Percentiles rank a stretch among this genome's conserved stretches.
phyloP scores from a whole-genome alignment of 768 basidiomycete genomes.

The Podaxis pistillaris region DNA sequence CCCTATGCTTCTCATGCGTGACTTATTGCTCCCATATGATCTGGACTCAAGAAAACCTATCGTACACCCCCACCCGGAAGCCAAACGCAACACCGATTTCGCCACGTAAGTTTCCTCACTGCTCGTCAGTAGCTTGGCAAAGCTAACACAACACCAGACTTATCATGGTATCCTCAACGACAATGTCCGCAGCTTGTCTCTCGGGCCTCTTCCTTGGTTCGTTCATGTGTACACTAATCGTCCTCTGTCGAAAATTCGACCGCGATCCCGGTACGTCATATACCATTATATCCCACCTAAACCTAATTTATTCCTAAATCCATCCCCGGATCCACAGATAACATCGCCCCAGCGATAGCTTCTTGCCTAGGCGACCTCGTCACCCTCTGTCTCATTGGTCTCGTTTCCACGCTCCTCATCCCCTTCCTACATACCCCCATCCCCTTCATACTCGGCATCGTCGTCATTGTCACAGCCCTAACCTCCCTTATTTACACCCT shows the following conservation, averaged over 20 bases:
- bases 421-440: conserved; percentile 60
- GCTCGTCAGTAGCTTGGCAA: not conserved
- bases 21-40: conserved; percentile 18
- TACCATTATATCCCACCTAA: not conserved
- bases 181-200: conserved; percentile 79
- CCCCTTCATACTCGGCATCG: conserved; percentile 54
- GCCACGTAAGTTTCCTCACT: conserved; percentile 31
- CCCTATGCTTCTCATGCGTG: conserved; percentile 15
- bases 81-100: conserved; percentile 30
- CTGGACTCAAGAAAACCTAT: conserved; percentile 27
- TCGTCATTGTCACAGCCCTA: conserved; percentile 45
- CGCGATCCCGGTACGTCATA: conserved; percentile 77
- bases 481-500: conserved; percentile 54
- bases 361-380: conserved; percentile 91
- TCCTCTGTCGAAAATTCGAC: conserved; percentile 70
- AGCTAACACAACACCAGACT: conserved; percentile 44
- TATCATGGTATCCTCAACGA: conserved; percentile 70
- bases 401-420: conserved; percentile 71
- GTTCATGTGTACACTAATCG: conserved; percentile 87
- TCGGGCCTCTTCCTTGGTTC: conserved; percentile 82
- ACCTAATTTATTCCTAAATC: not conserved
- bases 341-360: conserved; percentile 93
- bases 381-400: conserved; percentile 81
- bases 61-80: conserved; percentile 18
- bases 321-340: conserved; percentile 53